Conservation (phyloP, 164 flowering plant species). For the Vitis cinerea region DNA sequence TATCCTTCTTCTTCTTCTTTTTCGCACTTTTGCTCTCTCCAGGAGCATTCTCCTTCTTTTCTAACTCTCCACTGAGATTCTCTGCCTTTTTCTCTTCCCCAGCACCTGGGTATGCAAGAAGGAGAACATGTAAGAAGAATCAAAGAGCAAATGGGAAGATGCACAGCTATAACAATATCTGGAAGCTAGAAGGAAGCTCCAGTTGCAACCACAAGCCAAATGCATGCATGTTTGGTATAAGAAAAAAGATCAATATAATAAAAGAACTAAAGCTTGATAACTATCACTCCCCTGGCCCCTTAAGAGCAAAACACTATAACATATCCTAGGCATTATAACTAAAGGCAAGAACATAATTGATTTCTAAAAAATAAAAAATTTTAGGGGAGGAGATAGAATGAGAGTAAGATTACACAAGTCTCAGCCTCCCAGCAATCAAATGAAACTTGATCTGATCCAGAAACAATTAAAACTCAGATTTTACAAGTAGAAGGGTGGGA, state of each 20-base stretch:
- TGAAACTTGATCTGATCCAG: neutral
- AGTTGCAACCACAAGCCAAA: neutral
- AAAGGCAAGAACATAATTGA: no score
- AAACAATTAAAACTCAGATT: no score
- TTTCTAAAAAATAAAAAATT: neutral
- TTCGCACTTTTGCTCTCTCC: slow-evolving; percentile 69
- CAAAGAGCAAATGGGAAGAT: neutral
- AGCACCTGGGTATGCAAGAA: slow-evolving; percentile 26
- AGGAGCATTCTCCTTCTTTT: slow-evolving; percentile 54
- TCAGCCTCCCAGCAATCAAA: neutral
- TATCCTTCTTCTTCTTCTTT: slow-evolving; percentile 94
- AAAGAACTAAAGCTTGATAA: no score
- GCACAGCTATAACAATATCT: neutral
- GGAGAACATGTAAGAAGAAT: neutral
- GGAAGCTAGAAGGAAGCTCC: neutral
- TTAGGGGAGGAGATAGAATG: neutral
- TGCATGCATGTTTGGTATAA: neutral
- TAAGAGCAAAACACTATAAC: neutral
- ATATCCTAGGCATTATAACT: no score
- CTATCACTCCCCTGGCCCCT: neutral
- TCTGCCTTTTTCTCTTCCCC: slow-evolving; percentile 48
- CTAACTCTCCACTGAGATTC: slow-evolving; percentile 39
- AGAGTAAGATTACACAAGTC: neutral
- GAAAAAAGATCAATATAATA: no score
- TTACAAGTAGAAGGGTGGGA: no score